Percentiles rank a stretch among this genome's conserved stretches.
Evolutionary conservation across 192 early-diverging fungal species (phyloP).

Genomic region (Linnemannia elongata): DNA sequence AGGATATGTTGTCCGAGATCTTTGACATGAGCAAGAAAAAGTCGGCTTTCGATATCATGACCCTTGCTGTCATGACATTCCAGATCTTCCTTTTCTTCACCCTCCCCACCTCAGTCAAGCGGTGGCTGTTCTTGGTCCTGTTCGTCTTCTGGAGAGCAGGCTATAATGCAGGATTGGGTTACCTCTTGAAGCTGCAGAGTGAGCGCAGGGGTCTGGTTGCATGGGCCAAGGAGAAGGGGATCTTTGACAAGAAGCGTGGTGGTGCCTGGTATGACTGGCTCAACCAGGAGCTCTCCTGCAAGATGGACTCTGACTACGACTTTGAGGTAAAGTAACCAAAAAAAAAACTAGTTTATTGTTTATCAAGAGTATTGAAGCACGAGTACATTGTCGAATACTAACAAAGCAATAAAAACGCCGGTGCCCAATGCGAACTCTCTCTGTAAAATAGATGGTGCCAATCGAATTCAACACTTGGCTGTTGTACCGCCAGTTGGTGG

Average conservation of each 20-base stretch:
- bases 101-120: conserved; percentile 67
- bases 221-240: conserved; percentile 75
- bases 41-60: conserved; percentile 81
- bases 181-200: conserved; percentile 85
- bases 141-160: conserved; percentile 90
- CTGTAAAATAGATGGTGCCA: conserved; percentile 69
- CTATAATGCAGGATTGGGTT: conserved; percentile 92
- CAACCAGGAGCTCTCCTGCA: conserved; percentile 75
- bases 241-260: conserved; percentile 73
- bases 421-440: conserved; percentile 13
- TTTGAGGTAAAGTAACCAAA: conserved; percentile 69
- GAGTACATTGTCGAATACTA: background rate
- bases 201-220: conserved; percentile 78
- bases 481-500: conserved; percentile 93
- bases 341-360: background rate
- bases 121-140: conserved; percentile 74
- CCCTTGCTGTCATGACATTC: conserved; percentile 72
- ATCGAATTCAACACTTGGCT: conserved; percentile 98
- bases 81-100: conserved; percentile 78
- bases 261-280: conserved; percentile 70
- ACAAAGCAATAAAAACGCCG: background rate
- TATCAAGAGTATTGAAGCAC: no score
- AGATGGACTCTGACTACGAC: conserved; percentile 85
- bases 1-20: conserved; percentile 81
- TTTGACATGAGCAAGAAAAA: conserved; percentile 78